Conservation (phyloP, 2,329 filamentous ascomycete genomes). For the Penicillium sp. region DNA sequence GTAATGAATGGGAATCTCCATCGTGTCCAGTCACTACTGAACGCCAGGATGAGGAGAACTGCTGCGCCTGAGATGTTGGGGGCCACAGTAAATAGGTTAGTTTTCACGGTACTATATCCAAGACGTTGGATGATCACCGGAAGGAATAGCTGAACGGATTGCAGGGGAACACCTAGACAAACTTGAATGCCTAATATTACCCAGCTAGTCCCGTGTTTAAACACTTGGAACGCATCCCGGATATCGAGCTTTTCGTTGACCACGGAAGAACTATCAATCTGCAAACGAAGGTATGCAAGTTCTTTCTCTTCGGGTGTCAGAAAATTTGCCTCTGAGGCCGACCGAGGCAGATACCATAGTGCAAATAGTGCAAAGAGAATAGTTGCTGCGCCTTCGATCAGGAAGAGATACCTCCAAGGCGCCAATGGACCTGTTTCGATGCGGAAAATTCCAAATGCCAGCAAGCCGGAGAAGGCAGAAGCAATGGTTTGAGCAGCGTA, state of each 20-base stretch:
- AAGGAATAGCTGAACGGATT: conserved; percentile 28
- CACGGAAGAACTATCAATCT: conserved; percentile 32
- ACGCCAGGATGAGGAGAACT: conserved; percentile 67
- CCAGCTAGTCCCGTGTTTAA: conserved; percentile 28
- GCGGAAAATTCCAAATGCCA: conserved; percentile 43
- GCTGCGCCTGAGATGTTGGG: conserved; percentile 70
- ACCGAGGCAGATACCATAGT: conserved; percentile 39
- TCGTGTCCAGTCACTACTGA: conserved; percentile 61
- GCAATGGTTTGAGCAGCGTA: conserved; percentile 28
- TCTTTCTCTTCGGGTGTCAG: conserved; percentile 36
- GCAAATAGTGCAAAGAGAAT: conserved; percentile 38
- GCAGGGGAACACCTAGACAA: conserved; percentile 28
- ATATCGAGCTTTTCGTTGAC: conserved; percentile 32
- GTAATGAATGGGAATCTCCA: conserved; percentile 66
- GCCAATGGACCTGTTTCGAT: conserved; percentile 32
- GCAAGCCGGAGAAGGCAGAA: conserved; percentile 29
- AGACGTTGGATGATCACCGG: conserved; percentile 29
- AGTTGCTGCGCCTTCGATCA: conserved; percentile 45
- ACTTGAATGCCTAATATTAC: conserved; percentile 27
- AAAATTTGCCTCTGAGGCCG: conserved; percentile 40
- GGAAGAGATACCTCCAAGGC: conserved; percentile 46
- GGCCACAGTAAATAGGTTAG: conserved; percentile 65
- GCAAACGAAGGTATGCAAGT: conserved; percentile 35
- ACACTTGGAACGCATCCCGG: conserved; percentile 27
- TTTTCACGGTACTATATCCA: conserved; percentile 55